Percentiles rank a stretch among this genome's conserved stretches.
Conservation (phyloP, 768 basidiomycete species). For the Leccinum aurantiacum region DNA sequence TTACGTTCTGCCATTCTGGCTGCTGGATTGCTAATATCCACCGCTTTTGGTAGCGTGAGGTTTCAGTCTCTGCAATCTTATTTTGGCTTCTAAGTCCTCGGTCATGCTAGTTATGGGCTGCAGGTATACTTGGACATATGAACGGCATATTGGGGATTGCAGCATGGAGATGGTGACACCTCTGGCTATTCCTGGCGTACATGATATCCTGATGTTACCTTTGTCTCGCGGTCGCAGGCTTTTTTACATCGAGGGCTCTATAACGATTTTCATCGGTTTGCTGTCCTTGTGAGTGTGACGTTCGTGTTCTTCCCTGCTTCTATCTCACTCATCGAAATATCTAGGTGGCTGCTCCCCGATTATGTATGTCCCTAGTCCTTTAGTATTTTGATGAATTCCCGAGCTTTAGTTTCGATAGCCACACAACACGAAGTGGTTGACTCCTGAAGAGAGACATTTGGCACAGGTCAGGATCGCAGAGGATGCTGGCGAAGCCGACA, state of each 20-base stretch:
- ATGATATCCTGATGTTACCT: not conserved
- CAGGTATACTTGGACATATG: slow-evolving; percentile 69
- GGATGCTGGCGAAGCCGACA: slow-evolving; percentile 66
- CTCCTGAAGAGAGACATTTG: slow-evolving; percentile 48
- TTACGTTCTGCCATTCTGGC: slow-evolving; percentile 63
- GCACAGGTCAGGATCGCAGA: slow-evolving; percentile 67
- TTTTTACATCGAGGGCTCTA: slow-evolving; percentile 69
- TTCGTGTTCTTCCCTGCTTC: no score
- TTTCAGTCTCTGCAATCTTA: not conserved
- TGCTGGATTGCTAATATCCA: slow-evolving; percentile 56
- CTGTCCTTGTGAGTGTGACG: slow-evolving; percentile 43
- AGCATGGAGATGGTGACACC: slow-evolving; percentile 65
- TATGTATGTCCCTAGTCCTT: slow-evolving; percentile 41
- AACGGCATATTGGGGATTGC: slow-evolving; percentile 63
- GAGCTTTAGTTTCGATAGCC: slow-evolving; percentile 38
- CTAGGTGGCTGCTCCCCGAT: slow-evolving; percentile 59
- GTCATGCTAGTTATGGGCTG: slow-evolving; percentile 57
- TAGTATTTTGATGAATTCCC: not conserved
- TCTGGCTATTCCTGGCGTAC: not conserved
- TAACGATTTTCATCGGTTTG: slow-evolving; percentile 61
- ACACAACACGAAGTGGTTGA: slow-evolving; percentile 61
- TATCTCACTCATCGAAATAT: not conserved
- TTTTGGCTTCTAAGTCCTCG: not conserved
- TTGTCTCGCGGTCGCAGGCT: slow-evolving; percentile 45
- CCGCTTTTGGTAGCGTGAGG: slow-evolving; percentile 64